Conservation (phyloP, 1,284 basidiomycete genomes). For the Naganishia sp. region DNA sequence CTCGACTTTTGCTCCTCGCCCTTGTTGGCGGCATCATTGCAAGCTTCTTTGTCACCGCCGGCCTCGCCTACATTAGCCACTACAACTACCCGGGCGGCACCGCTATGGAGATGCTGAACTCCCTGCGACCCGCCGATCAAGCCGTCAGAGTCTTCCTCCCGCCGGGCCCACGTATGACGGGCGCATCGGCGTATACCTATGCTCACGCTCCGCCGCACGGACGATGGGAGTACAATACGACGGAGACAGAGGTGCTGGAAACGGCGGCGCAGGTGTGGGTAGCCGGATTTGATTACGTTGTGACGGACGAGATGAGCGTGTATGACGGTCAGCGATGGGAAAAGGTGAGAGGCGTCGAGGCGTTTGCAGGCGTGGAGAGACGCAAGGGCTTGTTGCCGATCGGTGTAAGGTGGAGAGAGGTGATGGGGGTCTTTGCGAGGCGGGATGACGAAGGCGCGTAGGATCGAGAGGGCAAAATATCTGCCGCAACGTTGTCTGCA, state of each 20-base stretch:
- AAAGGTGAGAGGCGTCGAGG: slow-evolving; percentile 35
- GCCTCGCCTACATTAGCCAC: slow-evolving; percentile 65
- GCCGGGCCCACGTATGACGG: slow-evolving; percentile 65
- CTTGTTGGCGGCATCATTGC: slow-evolving; percentile 58
- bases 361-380: slow-evolving; percentile 19
- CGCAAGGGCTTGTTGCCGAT: slow-evolving; percentile 14
- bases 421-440: slow-evolving; percentile 9
- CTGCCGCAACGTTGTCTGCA: too few relatives aligned
- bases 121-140: slow-evolving; percentile 35
- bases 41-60: slow-evolving; percentile 61
- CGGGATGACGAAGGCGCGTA: not conserved
- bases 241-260: slow-evolving; percentile 58
- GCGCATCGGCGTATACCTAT: slow-evolving; percentile 82
- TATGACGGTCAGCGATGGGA: slow-evolving; percentile 36
- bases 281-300: slow-evolving; percentile 43
- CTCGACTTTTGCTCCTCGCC: slow-evolving; percentile 41
- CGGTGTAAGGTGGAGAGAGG: slow-evolving; percentile 11
- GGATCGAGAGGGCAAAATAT: too few relatives aligned
- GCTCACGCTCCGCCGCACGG: slow-evolving; percentile 57
- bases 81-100: slow-evolving; percentile 88
- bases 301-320: slow-evolving; percentile 40
- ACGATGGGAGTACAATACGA: slow-evolving; percentile 76
- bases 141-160: slow-evolving; percentile 39
- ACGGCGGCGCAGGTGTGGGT: slow-evolving; percentile 32
- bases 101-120: slow-evolving; percentile 68